Evolutionary conservation across 2,329 filamentous ascomycete species (phyloP).

Genomic region (Sporothrix euskadiensis): DNA sequence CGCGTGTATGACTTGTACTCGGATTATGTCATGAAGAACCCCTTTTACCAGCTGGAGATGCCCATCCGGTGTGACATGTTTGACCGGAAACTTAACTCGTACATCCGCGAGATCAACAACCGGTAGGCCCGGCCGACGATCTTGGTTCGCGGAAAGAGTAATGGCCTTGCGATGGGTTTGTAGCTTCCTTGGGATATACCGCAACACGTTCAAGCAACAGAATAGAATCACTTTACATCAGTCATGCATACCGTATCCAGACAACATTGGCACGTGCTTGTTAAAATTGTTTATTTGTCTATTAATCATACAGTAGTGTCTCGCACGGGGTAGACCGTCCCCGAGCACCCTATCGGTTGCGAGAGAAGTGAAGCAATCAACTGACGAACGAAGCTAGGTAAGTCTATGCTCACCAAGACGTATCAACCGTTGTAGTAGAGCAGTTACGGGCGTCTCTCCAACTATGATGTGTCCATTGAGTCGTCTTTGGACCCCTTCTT

Average conservation of each 20-base stretch:
- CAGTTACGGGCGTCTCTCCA: background rate
- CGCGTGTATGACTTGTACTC: constrained; percentile 92
- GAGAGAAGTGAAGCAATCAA: background rate
- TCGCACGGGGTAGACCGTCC: constrained; percentile 8
- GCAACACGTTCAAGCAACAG: background rate
- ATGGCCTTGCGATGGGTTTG: background rate
- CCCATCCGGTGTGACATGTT: constrained; percentile 93
- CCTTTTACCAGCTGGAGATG: constrained; percentile 98
- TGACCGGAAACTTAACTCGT: constrained; percentile 79
- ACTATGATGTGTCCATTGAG: constrained; percentile 83
- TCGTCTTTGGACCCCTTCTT: constrained; percentile 55
- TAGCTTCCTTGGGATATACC: background rate
- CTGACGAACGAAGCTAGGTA: background rate
- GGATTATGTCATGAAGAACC: constrained; percentile 99
- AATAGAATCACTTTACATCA: constrained; percentile 1
- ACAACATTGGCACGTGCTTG: background rate
- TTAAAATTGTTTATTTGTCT: constrained; percentile 24
- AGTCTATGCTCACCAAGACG: background rate
- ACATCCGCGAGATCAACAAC: constrained; percentile 72
- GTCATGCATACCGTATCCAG: background rate
- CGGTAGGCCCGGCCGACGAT: constrained; percentile 41
- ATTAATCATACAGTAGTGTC: constrained; percentile 28
- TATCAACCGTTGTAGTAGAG: background rate
- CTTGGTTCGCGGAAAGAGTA: background rate
- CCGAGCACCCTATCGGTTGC: background rate